Conservation (phyloP, 2,329 filamentous ascomycete species). For the Xenoacremonium recifei region DNA sequence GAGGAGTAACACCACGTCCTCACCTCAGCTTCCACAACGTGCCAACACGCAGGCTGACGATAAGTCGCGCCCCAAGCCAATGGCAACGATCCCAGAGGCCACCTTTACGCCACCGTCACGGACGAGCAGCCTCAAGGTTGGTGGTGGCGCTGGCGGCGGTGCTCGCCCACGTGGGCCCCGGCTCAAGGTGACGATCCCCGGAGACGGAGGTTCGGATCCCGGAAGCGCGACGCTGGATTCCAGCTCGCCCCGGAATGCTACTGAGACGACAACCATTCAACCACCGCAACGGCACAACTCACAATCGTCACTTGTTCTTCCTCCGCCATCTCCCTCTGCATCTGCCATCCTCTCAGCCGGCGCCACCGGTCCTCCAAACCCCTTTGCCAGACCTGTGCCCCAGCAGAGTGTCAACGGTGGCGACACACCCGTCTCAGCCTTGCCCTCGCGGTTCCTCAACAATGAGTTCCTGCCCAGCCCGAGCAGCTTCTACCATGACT, state of each 20-base stretch:
- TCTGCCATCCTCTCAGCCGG: conserved; percentile 85
- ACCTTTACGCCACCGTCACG: conserved; percentile 69
- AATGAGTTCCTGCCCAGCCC: conserved; percentile 87
- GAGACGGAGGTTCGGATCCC: conserved; percentile 75
- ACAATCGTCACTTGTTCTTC: conserved; percentile 73
- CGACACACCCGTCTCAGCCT: conserved; percentile 80
- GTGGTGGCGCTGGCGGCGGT: conserved; percentile 45
- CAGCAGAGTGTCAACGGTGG: conserved; percentile 58
- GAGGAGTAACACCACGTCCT: conserved; percentile 47
- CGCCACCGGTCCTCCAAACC: conserved; percentile 89
- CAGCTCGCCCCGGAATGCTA: conserved; percentile 59
- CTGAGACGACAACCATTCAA: conserved; percentile 55
- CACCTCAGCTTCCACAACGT: conserved; percentile 53
- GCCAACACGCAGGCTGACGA: conserved; percentile 47
- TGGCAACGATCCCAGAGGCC: conserved; percentile 64
- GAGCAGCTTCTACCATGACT: conserved; percentile 88
- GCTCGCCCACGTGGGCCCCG: conserved; percentile 75
- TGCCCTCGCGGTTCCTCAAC: conserved; percentile 87
- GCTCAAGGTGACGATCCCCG: conserved; percentile 92
- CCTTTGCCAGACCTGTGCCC: conserved; percentile 84
- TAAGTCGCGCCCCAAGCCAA: conserved; percentile 48
- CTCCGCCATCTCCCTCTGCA: conserved; percentile 88
- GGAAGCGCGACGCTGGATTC: conserved; percentile 71
- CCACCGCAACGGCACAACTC: conserved; percentile 51
- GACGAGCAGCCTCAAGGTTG: conserved; percentile 69